Evolutionary conservation across 345 rosid genomes (phyloP).

Genomic region (Lepidium sativum): DNA sequence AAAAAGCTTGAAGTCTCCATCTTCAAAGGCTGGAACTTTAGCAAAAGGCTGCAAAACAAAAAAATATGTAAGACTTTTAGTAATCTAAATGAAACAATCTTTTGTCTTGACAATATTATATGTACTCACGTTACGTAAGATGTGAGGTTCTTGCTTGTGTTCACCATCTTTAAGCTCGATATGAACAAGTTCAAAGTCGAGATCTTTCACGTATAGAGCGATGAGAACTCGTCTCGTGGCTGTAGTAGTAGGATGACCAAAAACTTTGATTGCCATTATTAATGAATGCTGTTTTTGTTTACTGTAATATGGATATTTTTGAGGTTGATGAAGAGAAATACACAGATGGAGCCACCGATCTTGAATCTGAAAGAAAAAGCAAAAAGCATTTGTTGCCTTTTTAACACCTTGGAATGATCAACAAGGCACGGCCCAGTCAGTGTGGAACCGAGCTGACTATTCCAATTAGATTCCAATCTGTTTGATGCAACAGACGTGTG

Average conservation of each 20-base stretch:
- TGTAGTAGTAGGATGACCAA: constrained; percentile 24
- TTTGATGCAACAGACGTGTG: no score
- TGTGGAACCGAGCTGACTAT: no score
- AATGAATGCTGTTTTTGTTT: no score
- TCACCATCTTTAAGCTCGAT: constrained; percentile 24
- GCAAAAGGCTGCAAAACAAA: constrained; percentile 63
- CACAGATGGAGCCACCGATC: no score
- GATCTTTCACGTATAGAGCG: constrained; percentile 28
- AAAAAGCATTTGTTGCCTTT: no score
- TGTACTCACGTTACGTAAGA: constrained; percentile 25
- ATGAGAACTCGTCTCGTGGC: constrained; percentile 33
- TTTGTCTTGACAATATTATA: background rate
- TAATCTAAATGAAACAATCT: background rate
- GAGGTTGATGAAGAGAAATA: constrained; percentile 5
- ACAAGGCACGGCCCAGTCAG: no score
- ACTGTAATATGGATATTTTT: background rate
- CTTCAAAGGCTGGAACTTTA: constrained; percentile 63
- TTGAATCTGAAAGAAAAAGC: no score
- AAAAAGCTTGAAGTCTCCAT: constrained; percentile 61
- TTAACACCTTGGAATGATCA: no score
- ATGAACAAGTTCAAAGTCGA: constrained; percentile 26
- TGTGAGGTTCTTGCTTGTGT: constrained; percentile 24
- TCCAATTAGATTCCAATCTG: no score
- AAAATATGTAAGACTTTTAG: background rate
- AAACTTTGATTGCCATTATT: constrained; percentile 23